A percentile compares a stretch with the other conserved stretches of the same genome.
Evolutionary conservation across 2,329 filamentous ascomycete species (phyloP).

Genomic region (Trichoderma lentiforme): DNA sequence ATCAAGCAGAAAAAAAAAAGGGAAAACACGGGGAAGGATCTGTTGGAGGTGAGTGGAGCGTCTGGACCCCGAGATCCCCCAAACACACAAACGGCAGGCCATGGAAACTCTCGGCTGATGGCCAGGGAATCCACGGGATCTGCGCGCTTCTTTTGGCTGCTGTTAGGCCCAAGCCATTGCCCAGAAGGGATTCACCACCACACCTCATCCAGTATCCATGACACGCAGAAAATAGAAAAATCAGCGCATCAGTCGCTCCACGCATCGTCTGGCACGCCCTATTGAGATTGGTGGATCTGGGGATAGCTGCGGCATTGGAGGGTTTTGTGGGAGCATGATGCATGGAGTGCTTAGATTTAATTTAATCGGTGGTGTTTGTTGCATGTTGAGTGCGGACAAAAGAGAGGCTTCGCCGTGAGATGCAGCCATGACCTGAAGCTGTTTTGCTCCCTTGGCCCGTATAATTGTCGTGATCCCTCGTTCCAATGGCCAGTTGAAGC

Average conservation of each 20-base stretch:
- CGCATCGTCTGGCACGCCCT: not conserved
- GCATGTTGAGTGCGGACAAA: not conserved
- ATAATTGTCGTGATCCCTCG: not conserved
- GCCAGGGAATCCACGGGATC: slow-evolving; percentile 8
- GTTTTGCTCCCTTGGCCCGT: not conserved
- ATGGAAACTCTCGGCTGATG: slow-evolving; percentile 13
- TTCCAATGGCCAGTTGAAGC: not conserved
- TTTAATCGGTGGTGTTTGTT: not conserved
- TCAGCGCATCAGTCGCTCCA: slow-evolving; percentile 15
- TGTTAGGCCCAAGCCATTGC: not conserved
- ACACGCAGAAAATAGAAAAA: not conserved
- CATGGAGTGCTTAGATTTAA: not conserved
- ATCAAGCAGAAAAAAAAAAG: not conserved
- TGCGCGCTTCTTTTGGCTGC: slow-evolving; percentile 3
- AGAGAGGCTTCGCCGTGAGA: not conserved
- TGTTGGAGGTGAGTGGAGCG: not conserved
- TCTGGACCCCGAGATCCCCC: not conserved
- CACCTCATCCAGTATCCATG: slow-evolving; percentile 7
- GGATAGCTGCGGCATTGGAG: slow-evolving; percentile 7
- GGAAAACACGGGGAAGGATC: not conserved
- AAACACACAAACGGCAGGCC: not conserved
- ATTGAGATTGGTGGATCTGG: not conserved
- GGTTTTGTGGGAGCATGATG: not conserved
- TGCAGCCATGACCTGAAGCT: not conserved
- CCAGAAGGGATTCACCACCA: not conserved